Evolutionary conservation across 257 asterid genomes (phyloP), one percentile per base, ranked within the genome.

Genomic region (Oldenlandia corymbosa): DNA sequence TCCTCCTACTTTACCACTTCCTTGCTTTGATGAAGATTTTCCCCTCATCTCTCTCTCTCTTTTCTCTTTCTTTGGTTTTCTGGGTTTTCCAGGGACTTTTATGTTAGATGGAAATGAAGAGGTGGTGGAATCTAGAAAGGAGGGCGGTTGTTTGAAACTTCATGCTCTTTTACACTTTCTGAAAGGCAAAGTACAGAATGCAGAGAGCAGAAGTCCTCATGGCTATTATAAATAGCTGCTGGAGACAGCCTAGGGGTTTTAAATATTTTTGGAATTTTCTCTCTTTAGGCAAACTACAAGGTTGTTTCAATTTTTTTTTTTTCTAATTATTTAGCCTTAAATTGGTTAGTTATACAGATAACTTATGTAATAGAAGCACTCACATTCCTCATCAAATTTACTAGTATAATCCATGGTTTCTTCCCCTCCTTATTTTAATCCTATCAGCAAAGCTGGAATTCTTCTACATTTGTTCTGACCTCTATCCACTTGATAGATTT

Each of bases 191-290:
- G 86, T 75, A 78, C 85, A 83, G 76, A 83, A 79, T 73, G 81
- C 90, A 83, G 86, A 80, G 85, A 82, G 84, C 77, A 81, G 81
- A 76, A 85, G 81, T 74, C 74, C 71, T 77, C 78, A 71, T 79
- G 84, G 88, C 77, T 85, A 83, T 67, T 83, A 84, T 88, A 88
- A 85, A 91, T 85, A 88, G 94, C 81, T 78, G 85, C 75, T 64
- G 71, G 76, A 66, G 71, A 70, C 79, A 69, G 72, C 68, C 74
- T 76, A 77, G 76, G 81, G 70, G 67, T 76, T 74, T 71, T 64
- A 67, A 76, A 55, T 72, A 50, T 61, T 53, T 74, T 80, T 86
- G 86, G 87, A 76, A 54, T 73, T 84, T 80, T 80, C 68, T 75
- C 83, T 56, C 70, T 79, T 81, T 87, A 69, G 85, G 85, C 73